A percentile compares a stretch with the other conserved stretches of the same genome.
Conservation (phyloP, 2,329 filamentous ascomycete genomes). For the Beauveria medogensis region DNA sequence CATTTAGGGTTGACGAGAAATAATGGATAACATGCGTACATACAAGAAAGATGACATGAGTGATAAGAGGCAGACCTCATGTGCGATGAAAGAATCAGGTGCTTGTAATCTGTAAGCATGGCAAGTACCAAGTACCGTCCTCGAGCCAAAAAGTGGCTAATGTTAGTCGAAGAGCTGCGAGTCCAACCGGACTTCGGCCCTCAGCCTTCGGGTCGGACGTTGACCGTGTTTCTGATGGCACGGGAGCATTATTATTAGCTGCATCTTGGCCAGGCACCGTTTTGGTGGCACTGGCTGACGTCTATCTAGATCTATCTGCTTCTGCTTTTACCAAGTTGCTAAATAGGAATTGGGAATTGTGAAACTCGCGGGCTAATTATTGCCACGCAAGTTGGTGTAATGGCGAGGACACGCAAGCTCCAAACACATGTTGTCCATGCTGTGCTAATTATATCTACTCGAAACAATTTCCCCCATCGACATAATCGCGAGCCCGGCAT, state of each 20-base stretch:
- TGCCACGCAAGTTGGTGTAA: not conserved
- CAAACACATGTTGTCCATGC: not conserved
- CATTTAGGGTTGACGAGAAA: not conserved
- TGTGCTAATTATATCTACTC: constrained; percentile 1
- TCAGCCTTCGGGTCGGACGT: not conserved
- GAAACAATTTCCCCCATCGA: not conserved
- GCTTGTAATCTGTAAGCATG: not conserved
- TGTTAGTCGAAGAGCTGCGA: not conserved
- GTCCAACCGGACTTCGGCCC: not conserved
- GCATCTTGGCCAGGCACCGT: not conserved
- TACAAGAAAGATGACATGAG: not conserved
- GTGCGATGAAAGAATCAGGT: not conserved
- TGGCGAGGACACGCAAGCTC: not conserved
- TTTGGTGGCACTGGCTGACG: not conserved
- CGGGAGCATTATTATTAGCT: not conserved
- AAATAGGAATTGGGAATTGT: no score
- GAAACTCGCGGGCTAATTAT: not conserved
- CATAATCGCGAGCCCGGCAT: not conserved
- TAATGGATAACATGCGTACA: not conserved
- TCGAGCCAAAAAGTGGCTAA: not conserved
- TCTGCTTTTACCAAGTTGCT: no score
- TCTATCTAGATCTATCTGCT: not conserved
- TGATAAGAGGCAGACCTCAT: not conserved
- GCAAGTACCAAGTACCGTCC: not conserved
- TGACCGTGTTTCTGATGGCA: not conserved